Evolutionary conservation across 257 asterid species (phyloP), one percentile per base, ranked within the genome.

Genomic region (Henckelia pumila): DNA sequence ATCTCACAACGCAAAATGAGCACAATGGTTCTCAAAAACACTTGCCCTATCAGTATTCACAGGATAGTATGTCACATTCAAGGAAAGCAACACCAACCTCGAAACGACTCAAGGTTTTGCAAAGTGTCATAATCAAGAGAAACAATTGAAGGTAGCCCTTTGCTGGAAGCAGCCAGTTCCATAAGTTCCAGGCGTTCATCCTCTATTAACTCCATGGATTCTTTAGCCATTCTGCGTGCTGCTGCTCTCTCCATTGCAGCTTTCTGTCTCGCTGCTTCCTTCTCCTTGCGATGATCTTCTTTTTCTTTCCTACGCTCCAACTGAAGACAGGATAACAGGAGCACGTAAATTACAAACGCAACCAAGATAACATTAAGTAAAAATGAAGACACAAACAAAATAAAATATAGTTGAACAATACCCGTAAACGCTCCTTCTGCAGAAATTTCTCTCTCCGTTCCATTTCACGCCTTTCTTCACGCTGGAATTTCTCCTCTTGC

Each of bases 401-500:
- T 14, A 53, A 8, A 44, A 55, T 50, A 26, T 37, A 52, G 71
- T 25, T 62, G n/a, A 63, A 81, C 72, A 73, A 66, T 77, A 86
- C 99, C 71, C 85, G 83, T 74, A 91, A 59, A 64, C 83, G 88
- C 74, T 94, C 99, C 79, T 71, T 94, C 78, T 94, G 96, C 96
- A 94, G 76, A 74, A 88, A 87, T 71, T 70, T 94, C 76, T 94
- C 96, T 78, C 98, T 83, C 73, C 99, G 83, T 78, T 91, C 98
- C 93, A 89, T 83, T 83, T 94, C 99, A 79, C 98, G 99, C 78
- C 59, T 89, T 77, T 94, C 98, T 82, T 94, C 99, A 3, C 99
- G 98, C 83, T 85, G 99, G 78, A 60, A 83, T 66, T 85, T 89
- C 81, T 94, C 99, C 81, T 91, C 98, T 86, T 75, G 87, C 78